phyloP scores from a whole-genome alignment of 371 early-diverging fungal genomes.

The Actinomortierella ambigua region DNA sequence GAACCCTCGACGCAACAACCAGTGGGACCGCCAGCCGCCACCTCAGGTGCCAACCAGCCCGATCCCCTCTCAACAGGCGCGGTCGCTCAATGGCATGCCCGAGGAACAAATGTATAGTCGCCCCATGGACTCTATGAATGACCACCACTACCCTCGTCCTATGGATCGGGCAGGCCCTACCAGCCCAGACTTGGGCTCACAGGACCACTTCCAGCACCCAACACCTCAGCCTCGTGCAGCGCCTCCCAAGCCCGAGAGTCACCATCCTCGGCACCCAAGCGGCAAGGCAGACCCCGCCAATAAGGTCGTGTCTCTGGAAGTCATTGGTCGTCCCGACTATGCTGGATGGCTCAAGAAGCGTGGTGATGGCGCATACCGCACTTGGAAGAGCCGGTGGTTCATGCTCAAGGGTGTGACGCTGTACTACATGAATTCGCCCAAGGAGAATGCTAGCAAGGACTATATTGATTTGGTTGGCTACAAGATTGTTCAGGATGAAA shows the following conservation, averaged over 20 bases:
- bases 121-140: slow-evolving; percentile 5
- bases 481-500: slow-evolving; percentile 59
- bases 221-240: slow-evolving; percentile 18
- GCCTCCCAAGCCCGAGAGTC: slow-evolving; percentile 29
- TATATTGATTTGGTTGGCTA: slow-evolving; percentile 60
- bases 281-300: slow-evolving; percentile 36
- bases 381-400: slow-evolving; percentile 75
- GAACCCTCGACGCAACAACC: slow-evolving; percentile 11
- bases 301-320: slow-evolving; percentile 36
- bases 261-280: slow-evolving; percentile 28
- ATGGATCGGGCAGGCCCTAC: slow-evolving; percentile 4
- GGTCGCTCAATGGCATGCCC: slow-evolving; percentile 13
- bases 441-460: slow-evolving; percentile 60
- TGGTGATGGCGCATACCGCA: slow-evolving; percentile 60
- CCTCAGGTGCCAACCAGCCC: too few relatives aligned
- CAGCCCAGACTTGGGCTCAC: slow-evolving; percentile 14
- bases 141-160: not conserved
- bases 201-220: slow-evolving; percentile 10
- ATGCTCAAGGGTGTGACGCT: slow-evolving; percentile 67
- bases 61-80: not conserved
- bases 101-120: too few relatives aligned
- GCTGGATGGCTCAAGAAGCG: slow-evolving; percentile 73
- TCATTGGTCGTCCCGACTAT: slow-evolving; percentile 58
- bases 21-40: slow-evolving; percentile 22
- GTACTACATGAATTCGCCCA: slow-evolving; percentile 69